Evolutionary conservation across 495 filamentous ascomycete genomes (phyloP), one percentile per base, ranked within the genome.

Genomic region (Astrothelium macrocarpum): DNA sequence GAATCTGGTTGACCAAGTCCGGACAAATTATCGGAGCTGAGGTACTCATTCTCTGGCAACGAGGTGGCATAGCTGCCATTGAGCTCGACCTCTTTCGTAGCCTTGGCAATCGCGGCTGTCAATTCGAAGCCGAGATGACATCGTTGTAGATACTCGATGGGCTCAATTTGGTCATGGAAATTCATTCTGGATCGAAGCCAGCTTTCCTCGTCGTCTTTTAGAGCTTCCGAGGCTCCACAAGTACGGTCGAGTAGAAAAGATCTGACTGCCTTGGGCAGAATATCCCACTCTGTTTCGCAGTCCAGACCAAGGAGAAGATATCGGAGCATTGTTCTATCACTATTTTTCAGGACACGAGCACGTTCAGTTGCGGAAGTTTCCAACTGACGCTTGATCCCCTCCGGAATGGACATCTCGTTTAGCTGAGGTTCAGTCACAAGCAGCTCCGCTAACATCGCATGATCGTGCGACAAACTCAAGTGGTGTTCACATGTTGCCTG

Each of bases 401-500:
- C 67, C 3, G 73, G 66, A 43, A 74, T 60, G 60, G 64, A 62
- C 26, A 43, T 18, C 28, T 70, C 66, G 34, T 63, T 59, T 25
- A 32, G 34, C 20, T 23, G 11, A 23, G 63, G 16, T 18, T 65
- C 53, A 36, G 66, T 65, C 11, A 67, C 67, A n/a, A 83, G 68
- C 25, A 83, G 74, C 16, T 82, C 80, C 14, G 77, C 67, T 43
- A 83, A 71, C 1, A 72, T 66, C 1, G 82, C 78, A 64, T 84
- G 76, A 53, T 80, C 76, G 65, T 84, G 80, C 12, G 76, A 75
- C 61, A 83, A 75, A 20, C 74, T 74, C 70, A 83, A 72, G 25
- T 78, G 71, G 5, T 76, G 72, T 67, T 84, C 79, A 0, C 75
- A 76, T 53, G 80, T 78, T 16, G 80, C 78, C 62, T 84, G 82